These are phyloP conservation scores for Leishmania aethiopica DNA, from an alignment of 208 protist species.

Conservation along the genomic window DNA sequence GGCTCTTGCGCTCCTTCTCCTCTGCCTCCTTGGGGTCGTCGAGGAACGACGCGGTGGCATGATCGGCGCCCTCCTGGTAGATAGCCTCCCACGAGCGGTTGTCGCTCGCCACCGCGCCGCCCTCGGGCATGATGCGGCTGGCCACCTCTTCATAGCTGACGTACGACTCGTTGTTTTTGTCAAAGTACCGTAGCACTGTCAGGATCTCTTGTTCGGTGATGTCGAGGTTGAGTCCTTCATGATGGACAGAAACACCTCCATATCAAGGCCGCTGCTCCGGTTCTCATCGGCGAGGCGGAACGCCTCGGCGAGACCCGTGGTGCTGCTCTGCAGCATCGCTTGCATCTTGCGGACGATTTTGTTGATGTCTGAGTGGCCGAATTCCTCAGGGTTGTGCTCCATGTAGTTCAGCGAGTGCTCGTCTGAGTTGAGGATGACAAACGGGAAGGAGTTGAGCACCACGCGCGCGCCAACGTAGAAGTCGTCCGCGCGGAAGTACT, in stretches of 20 bases:
- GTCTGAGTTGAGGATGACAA: slow-evolving; percentile 87
- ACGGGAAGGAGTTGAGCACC: slow-evolving; percentile 76
- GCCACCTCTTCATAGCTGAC: slow-evolving; percentile 91
- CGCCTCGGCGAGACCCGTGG: slow-evolving; percentile 80
- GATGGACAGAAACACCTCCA: slow-evolving; percentile 80
- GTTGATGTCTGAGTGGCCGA: slow-evolving; percentile 89
- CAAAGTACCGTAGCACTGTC: slow-evolving; percentile 92
- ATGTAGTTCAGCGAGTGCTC: slow-evolving; percentile 93
- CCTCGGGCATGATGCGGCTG: slow-evolving; percentile 77
- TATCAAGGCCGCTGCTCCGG: slow-evolving; percentile 62
- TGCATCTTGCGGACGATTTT: slow-evolving; percentile 87
- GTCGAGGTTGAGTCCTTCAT: slow-evolving; percentile 69
- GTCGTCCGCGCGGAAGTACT: slow-evolving; percentile 73
- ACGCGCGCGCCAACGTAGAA: slow-evolving; percentile 90
- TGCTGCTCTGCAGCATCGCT: slow-evolving; percentile 81
- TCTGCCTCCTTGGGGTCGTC: slow-evolving; percentile 63
- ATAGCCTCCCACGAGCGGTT: slow-evolving; percentile 78
- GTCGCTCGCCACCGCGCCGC: slow-evolving; percentile 57
- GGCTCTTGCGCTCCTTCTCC: slow-evolving; percentile 37
- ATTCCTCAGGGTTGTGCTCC: slow-evolving; percentile 87
- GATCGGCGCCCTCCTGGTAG: slow-evolving; percentile 66
- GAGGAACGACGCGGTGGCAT: slow-evolving; percentile 62
- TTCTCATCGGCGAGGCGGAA: slow-evolving; percentile 75
- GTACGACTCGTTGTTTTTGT: slow-evolving; percentile 90
- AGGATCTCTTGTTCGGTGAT: slow-evolving; percentile 92